phyloP scores from a whole-genome alignment of 345 rosid genomes.

The Iberis pinnata region DNA sequence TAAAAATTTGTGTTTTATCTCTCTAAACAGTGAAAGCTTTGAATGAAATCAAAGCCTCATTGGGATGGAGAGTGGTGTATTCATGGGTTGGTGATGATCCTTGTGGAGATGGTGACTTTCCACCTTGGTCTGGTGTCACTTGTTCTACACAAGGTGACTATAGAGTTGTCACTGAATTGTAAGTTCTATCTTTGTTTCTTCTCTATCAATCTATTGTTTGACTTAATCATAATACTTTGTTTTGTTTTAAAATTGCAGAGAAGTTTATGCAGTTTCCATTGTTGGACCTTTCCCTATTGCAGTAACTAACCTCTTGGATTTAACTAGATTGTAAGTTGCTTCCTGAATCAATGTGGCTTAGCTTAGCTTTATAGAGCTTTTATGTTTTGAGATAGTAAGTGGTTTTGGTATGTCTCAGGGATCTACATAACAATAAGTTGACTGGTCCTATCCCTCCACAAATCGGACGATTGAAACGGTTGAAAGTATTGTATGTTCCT shows the following conservation, averaged over 20 bases:
- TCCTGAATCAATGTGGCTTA: neutral
- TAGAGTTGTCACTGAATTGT: conserved; percentile 84
- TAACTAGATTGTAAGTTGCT: conserved; percentile 70
- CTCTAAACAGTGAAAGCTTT: conserved; percentile 70
- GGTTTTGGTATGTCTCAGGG: conserved; percentile 41
- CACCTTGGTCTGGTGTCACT: conserved; percentile 93
- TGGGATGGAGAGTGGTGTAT: conserved; percentile 96
- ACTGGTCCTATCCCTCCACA: conserved; percentile 98
- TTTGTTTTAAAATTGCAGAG: conserved; percentile 43
- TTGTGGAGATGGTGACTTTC: conserved; percentile 82
- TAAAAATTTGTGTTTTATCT: neutral
- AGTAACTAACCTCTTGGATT: conserved; percentile 87
- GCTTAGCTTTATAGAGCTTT: neutral
- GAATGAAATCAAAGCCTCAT: conserved; percentile 92
- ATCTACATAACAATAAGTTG: conserved; percentile 90
- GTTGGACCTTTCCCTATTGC: conserved; percentile 97
- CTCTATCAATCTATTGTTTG: neutral
- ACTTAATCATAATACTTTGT: conserved; percentile 1
- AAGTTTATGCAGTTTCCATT: conserved; percentile 90
- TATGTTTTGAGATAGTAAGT: conserved; percentile 1
- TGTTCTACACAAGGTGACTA: conserved; percentile 87
- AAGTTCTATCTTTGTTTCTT: conserved; percentile 18
- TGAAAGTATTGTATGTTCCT: conserved; percentile 63
- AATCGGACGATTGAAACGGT: conserved; percentile 79
- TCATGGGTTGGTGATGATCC: conserved; percentile 99